Percentiles rank a stretch among this genome's conserved stretches.
These are phyloP conservation scores for Candida insectalens DNA, from an alignment of 805 yeast genomes.

Conservation along the genomic window DNA sequence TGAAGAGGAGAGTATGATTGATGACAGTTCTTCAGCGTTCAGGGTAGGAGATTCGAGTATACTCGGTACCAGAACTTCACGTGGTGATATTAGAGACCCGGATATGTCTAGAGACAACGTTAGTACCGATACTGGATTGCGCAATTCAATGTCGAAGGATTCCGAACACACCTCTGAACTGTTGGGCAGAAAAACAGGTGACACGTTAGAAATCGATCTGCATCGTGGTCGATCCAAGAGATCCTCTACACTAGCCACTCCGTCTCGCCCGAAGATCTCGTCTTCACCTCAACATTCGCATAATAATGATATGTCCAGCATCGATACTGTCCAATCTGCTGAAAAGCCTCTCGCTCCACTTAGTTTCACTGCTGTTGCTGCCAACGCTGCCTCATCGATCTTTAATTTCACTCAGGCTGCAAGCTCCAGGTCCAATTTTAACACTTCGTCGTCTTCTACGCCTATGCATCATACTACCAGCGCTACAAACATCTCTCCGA, in stretches of 20 bases:
- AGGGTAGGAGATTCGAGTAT: background rate
- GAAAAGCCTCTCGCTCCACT: slow-evolving; percentile 8
- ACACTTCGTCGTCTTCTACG: background rate
- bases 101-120: background rate
- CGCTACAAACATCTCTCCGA: background rate
- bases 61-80: background rate
- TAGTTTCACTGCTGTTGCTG: slow-evolving; percentile 18
- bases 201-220: slow-evolving; percentile 61
- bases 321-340: background rate
- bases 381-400: slow-evolving; percentile 16
- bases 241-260: no score
- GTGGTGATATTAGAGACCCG: slow-evolving; percentile 6
- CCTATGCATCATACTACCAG: no score
- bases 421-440: background rate
- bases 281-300: no score
- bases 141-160: no score
- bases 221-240: slow-evolving; percentile 11
- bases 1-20: slow-evolving; percentile 26
- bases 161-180: no score
- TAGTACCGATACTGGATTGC: background rate
- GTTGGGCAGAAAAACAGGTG: slow-evolving; percentile 32
- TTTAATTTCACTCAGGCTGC: slow-evolving; percentile 18
- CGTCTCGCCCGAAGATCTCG: no score
- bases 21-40: slow-evolving; percentile 16
- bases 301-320: background rate